Percentiles rank a stretch among this genome's conserved stretches.
phyloP scores from a whole-genome alignment of 805 yeast species.

The Candida stauntonica region DNA sequence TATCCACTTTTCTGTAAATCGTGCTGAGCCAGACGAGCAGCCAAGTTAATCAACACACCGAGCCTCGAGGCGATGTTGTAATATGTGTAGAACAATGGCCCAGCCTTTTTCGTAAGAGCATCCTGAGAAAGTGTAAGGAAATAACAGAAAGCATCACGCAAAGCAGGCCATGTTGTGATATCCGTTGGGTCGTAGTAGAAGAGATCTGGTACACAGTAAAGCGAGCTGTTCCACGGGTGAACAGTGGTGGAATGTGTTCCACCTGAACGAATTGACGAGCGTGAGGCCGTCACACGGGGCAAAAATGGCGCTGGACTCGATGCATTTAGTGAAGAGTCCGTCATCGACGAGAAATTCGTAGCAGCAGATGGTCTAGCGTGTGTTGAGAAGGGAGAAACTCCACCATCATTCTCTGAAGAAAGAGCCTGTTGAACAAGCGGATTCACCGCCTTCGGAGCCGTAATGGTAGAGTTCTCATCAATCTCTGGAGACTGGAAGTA shows the following conservation, averaged over 20 bases:
- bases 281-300: constrained; percentile 3
- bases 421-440: neutral
- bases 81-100: constrained; percentile 48
- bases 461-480: constrained; percentile 29
- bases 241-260: constrained; percentile 16
- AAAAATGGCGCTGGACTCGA: no score
- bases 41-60: constrained; percentile 48
- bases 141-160: constrained; percentile 43
- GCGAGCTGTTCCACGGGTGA: constrained; percentile 26
- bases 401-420: neutral
- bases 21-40: constrained; percentile 49
- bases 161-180: constrained; percentile 54
- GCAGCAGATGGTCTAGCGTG: constrained; percentile 17
- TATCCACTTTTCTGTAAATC: constrained; percentile 45
- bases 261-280: constrained; percentile 8
- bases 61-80: constrained; percentile 50
- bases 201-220: constrained; percentile 33
- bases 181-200: constrained; percentile 62
- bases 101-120: constrained; percentile 47
- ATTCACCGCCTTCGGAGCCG: constrained; percentile 17
- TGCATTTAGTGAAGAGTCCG: no score
- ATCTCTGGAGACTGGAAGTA: constrained; percentile 37
- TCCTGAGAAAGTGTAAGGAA: constrained; percentile 45
- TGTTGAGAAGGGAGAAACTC: neutral
- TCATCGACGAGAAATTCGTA: constrained; percentile 2